Conservation (phyloP, 352 stramenopile species). For the Phytophthora boehmeriae region DNA sequence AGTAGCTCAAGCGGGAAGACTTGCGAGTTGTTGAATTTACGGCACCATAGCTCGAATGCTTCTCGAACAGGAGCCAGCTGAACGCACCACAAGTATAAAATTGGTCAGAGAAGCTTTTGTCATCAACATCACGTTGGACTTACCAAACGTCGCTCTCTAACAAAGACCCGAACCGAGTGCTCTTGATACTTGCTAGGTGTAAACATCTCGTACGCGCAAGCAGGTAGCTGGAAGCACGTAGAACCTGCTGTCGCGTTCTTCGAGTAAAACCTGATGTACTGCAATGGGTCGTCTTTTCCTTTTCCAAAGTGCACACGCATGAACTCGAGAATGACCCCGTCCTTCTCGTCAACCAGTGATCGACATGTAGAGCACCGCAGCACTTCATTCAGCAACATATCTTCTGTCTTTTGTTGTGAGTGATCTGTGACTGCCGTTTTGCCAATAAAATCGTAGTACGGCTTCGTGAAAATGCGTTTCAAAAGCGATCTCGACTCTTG, state of each 20-base stretch:
- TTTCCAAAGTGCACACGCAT: conserved; percentile 87
- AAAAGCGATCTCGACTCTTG: conserved; percentile 55
- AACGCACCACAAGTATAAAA: neutral
- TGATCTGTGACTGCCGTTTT: conserved; percentile 61
- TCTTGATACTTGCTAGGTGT: conserved; percentile 71
- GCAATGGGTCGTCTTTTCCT: conserved; percentile 69
- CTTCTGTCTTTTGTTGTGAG: conserved; percentile 48
- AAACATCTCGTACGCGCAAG: conserved; percentile 73
- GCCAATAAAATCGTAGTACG: conserved; percentile 82
- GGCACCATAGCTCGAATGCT: conserved; percentile 59
- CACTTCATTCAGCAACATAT: conserved; percentile 68
- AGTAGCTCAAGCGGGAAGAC: conserved; percentile 43
- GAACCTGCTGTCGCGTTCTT: conserved; percentile 59
- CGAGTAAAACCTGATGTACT: conserved; percentile 78
- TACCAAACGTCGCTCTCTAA: conserved; percentile 66
- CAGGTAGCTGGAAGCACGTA: conserved; percentile 57
- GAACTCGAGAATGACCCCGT: conserved; percentile 81
- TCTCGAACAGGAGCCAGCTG: conserved; percentile 53
- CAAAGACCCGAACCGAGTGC: conserved; percentile 72
- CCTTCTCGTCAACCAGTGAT: conserved; percentile 39
- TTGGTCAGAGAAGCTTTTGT: neutral
- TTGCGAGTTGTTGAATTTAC: conserved; percentile 55
- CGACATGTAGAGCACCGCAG: conserved; percentile 43
- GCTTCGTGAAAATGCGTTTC: conserved; percentile 64
- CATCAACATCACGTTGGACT: conserved; percentile 7